Conservation (phyloP, 805 yeast species). For the Huiozyma sinensis region DNA sequence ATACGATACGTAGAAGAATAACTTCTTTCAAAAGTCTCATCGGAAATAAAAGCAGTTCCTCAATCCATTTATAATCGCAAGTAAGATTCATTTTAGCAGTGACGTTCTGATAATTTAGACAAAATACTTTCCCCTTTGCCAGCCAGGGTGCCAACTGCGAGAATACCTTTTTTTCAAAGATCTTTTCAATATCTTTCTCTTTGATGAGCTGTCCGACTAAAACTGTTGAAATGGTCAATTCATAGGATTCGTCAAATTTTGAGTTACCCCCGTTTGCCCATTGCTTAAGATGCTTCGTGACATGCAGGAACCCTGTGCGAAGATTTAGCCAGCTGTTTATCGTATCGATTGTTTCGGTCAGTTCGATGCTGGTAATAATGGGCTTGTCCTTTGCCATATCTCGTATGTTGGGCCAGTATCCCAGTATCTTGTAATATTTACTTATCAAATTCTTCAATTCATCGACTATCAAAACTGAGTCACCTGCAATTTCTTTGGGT, state of each 20-base stretch:
- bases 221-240: no score
- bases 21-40: slow-evolving; percentile 69
- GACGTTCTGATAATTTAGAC: slow-evolving; percentile 46
- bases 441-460: slow-evolving; percentile 51
- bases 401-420: slow-evolving; percentile 66
- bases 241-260: slow-evolving; percentile 55
- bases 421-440: slow-evolving; percentile 55
- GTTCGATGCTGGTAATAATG: slow-evolving; percentile 49
- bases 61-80: slow-evolving; percentile 53
- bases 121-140: slow-evolving; percentile 66
- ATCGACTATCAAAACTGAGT: slow-evolving; percentile 30
- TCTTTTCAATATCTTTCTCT: slow-evolving; percentile 62
- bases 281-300: slow-evolving; percentile 45
- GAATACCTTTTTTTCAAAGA: slow-evolving; percentile 61
- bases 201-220: slow-evolving; percentile 44
- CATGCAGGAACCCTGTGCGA: slow-evolving; percentile 55
- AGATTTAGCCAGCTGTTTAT: slow-evolving; percentile 75
- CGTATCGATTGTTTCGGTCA: slow-evolving; percentile 59
- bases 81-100: slow-evolving; percentile 67
- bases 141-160: slow-evolving; percentile 70
- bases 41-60: slow-evolving; percentile 65
- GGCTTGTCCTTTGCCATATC: slow-evolving; percentile 79
- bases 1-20: slow-evolving; percentile 58
- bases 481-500: slow-evolving; percentile 29
- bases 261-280: slow-evolving; percentile 71